phyloP scores from a whole-genome alignment of 2,329 filamentous ascomycete species.

The Fusarium devonianum region DNA sequence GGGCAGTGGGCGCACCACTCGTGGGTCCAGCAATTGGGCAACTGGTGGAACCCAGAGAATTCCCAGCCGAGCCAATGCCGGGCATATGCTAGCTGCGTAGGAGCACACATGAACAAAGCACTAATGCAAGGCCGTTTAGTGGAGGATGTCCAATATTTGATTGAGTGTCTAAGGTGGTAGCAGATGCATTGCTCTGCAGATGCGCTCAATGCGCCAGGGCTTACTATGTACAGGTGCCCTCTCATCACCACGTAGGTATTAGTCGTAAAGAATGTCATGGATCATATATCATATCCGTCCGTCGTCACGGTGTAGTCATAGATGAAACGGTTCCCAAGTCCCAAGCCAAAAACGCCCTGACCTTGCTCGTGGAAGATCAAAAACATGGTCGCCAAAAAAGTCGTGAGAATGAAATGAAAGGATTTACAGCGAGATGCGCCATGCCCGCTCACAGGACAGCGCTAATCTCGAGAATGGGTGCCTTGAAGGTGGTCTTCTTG shows the following conservation, averaged over 20 bases:
- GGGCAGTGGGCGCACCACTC: neutral
- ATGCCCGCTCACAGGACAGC: slow-evolving; percentile 38
- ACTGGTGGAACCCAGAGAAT: neutral
- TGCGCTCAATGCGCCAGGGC: slow-evolving; percentile 12
- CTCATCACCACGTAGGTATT: slow-evolving; percentile 17
- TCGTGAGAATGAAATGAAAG: slow-evolving; percentile 4
- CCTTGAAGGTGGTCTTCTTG: slow-evolving; percentile 34
- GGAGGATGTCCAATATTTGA: slow-evolving; percentile 6
- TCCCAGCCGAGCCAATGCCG: neutral
- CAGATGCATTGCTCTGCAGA: slow-evolving; percentile 9
- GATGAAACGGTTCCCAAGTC: slow-evolving; percentile 26
- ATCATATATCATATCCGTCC: slow-evolving; percentile 37
- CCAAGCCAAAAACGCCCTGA: slow-evolving; percentile 27
- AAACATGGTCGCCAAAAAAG: slow-evolving; percentile 9
- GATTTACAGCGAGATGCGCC: neutral
- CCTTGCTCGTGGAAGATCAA: slow-evolving; percentile 27
- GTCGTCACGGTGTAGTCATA: slow-evolving; percentile 36
- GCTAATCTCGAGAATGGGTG: slow-evolving; percentile 41
- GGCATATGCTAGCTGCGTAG: neutral
- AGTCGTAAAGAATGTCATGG: slow-evolving; percentile 37
- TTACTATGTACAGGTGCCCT: slow-evolving; percentile 5
- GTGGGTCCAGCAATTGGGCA: too few relatives aligned
- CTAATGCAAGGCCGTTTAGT: neutral
- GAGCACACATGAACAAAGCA: neutral
- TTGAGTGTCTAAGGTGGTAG: slow-evolving; percentile 16